Evolutionary conservation across 1,284 basidiomycete genomes (phyloP), one percentile per base, ranked within the genome.

Genomic region (Termitomyces sp.): DNA sequence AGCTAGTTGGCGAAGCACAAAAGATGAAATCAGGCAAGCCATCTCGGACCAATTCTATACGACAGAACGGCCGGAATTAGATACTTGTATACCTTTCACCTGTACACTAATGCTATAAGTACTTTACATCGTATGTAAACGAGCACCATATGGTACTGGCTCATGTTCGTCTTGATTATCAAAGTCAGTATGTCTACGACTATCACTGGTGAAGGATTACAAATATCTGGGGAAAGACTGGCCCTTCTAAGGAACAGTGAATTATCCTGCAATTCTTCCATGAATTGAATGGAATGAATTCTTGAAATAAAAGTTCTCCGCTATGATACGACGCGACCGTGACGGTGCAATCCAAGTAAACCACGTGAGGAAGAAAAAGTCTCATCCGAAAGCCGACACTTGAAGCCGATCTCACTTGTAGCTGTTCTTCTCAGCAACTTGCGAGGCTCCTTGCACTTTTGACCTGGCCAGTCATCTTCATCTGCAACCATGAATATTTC

Each of bases 401-500:
- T 15, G 19, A 52, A 48, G 46, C 48, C 49, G 38, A 53, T 28
- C 39, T 51, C 30, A 24, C 17, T 36, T 36, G 17, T n/a, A 10
- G n/a, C 34, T 36, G 28, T 28, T 17, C 28, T 17, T 17, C 21
- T 50, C 50, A 40, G 9, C 36, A 41, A 54, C 30, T 52, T 40
- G 40, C 36, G 19, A 21, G 52, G 45, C 21, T 39, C 40, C 44
- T 34, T 49, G 39, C 33, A 52, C 34, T 39, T 36, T 55, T 36
- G 52, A 56, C 55, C 49, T 53, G 58, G 53, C 53, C 51, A 44
- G 48, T 50, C 50, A 55, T 48, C 41, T 53, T 45, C 48, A 50
- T 42, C 17, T 49, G 39, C 41, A 41, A 58, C 56, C 54, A 99
- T 99, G 96, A 96, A 99, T 72, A 92, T 97, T 71, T 82, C 94